These are phyloP conservation scores for Aureobasidium melanogenum DNA, from an alignment of 2,329 filamentous ascomycete genomes.

Conservation along the genomic window DNA sequence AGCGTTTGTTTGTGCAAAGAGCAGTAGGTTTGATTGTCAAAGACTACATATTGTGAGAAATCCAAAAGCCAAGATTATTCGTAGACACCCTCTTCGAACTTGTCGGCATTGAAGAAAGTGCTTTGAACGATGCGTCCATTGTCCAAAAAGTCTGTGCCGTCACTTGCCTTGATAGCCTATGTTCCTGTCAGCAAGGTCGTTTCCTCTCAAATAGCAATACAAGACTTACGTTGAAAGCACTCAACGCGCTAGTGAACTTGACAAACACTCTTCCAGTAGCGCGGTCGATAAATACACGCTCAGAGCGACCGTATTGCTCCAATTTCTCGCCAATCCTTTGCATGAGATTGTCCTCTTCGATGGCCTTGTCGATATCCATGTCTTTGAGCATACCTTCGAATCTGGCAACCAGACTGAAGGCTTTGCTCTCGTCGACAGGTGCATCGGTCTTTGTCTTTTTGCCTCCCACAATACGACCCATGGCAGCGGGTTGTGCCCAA, in stretches of 20 bases:
- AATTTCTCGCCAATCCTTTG: slow-evolving; percentile 97
- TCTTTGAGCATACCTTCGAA: slow-evolving; percentile 78
- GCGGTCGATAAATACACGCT: slow-evolving; percentile 46
- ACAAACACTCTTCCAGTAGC: slow-evolving; percentile 65
- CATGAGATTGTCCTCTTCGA: slow-evolving; percentile 60
- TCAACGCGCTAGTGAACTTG: slow-evolving; percentile 79
- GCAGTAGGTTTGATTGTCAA: background rate
- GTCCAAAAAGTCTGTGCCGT: slow-evolving; percentile 81
- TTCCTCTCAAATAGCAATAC: too few species aligned
- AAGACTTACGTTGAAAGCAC: slow-evolving; percentile 66
- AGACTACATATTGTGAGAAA: background rate
- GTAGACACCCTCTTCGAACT: slow-evolving; percentile 64
- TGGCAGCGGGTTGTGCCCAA: slow-evolving; percentile 57
- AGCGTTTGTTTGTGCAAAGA: background rate
- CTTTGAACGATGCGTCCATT: slow-evolving; percentile 62
- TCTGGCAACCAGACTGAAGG: slow-evolving; percentile 63
- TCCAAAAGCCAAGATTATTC: slow-evolving; percentile 18
- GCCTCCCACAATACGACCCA: slow-evolving; percentile 74
- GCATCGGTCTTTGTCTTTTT: slow-evolving; percentile 42
- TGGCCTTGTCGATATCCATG: slow-evolving; percentile 71
- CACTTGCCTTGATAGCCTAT: slow-evolving; percentile 79
- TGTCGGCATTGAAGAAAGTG: slow-evolving; percentile 71
- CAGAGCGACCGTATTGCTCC: slow-evolving; percentile 46
- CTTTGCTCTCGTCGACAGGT: slow-evolving; percentile 24
- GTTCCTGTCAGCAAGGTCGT: slow-evolving; percentile 11